Percentiles rank a stretch among this genome's conserved stretches.
Conservation (phyloP, 2,329 filamentous ascomycete genomes). For the Pseudodiploospora longispora region DNA sequence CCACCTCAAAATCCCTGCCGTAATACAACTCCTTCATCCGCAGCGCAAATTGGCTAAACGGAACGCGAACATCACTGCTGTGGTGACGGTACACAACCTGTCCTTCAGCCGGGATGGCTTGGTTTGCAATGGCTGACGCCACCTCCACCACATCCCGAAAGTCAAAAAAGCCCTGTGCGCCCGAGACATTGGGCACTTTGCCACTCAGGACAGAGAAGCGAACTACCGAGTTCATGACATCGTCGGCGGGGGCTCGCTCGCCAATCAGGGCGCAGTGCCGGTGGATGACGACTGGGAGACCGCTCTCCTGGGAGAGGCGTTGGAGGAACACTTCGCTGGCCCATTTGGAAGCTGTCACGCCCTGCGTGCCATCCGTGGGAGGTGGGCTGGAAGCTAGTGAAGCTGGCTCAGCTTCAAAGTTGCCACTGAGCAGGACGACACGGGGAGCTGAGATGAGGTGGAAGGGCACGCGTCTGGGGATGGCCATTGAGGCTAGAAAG, state of each 20-base stretch:
- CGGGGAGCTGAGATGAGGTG: conserved; percentile 26
- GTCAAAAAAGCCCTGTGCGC: not conserved
- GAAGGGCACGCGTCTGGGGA: conserved; percentile 18
- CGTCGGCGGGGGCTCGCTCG: conserved; percentile 10
- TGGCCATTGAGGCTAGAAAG: conserved; percentile 17
- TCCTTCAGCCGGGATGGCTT: not conserved
- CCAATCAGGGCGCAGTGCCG: conserved; percentile 16
- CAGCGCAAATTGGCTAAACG: not conserved
- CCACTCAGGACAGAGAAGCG: not conserved
- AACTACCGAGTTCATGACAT: conserved; percentile 7
- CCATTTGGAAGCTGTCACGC: conserved; percentile 26
- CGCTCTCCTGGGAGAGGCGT: conserved; percentile 10
- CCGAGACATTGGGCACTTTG: not conserved
- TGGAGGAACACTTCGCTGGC: conserved; percentile 23
- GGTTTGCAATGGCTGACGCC: not conserved
- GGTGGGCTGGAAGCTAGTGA: conserved; percentile 2
- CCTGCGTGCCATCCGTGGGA: conserved; percentile 17
- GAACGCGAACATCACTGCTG: not conserved
- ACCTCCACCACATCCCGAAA: not conserved
- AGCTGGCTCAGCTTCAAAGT: not conserved
- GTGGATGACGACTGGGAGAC: conserved; percentile 19
- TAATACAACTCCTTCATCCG: not conserved
- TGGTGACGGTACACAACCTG: not conserved
- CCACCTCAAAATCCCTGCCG: not conserved
- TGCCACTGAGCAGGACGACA: conserved; percentile 11